Evolutionary conservation across 2,329 filamentous ascomycete species (phyloP).

Genomic region (Whalleya microplaca): DNA sequence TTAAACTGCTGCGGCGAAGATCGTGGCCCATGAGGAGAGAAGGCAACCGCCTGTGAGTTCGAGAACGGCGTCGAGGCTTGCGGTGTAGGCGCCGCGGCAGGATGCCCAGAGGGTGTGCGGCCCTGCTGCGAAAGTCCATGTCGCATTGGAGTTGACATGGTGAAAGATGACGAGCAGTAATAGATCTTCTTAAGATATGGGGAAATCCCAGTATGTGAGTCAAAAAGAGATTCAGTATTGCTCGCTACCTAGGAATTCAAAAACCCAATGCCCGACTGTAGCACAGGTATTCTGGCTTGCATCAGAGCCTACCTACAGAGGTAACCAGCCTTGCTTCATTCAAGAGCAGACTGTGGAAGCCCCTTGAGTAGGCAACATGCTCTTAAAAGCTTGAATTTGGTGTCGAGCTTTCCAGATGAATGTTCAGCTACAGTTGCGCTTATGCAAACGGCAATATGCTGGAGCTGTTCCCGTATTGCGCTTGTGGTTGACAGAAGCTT

Average conservation of each 20-base stretch:
- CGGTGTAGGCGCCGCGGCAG: constrained; percentile 59
- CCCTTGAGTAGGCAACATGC: not conserved
- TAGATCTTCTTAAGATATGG: not conserved
- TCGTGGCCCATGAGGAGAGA: constrained; percentile 59
- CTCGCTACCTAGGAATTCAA: not conserved
- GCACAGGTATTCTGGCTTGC: too few relatives aligned
- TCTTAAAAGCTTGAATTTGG: not conserved
- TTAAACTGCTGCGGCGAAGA: constrained; percentile 68
- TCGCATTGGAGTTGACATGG: constrained; percentile 42
- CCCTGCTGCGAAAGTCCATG: constrained; percentile 53
- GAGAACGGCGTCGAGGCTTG: constrained; percentile 71
- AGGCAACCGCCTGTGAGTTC: constrained; percentile 56
- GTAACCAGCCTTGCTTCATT: not conserved
- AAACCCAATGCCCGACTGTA: not conserved
- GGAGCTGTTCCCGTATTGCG: not conserved
- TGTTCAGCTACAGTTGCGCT: not conserved
- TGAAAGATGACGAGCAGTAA: constrained; percentile 1
- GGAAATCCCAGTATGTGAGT: too few relatives aligned
- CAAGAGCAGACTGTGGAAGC: not conserved
- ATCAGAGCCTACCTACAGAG: too few relatives aligned
- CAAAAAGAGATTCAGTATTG: too few relatives aligned
- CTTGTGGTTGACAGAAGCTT: not conserved
- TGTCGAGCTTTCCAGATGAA: not conserved
- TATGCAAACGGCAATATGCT: not conserved
- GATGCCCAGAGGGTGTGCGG: constrained; percentile 52